A percentile compares a stretch with the other conserved stretches of the same genome.
These are phyloP conservation scores for Hericium alpestre DNA, from an alignment of 768 basidiomycete species.

Conservation along the genomic window DNA sequence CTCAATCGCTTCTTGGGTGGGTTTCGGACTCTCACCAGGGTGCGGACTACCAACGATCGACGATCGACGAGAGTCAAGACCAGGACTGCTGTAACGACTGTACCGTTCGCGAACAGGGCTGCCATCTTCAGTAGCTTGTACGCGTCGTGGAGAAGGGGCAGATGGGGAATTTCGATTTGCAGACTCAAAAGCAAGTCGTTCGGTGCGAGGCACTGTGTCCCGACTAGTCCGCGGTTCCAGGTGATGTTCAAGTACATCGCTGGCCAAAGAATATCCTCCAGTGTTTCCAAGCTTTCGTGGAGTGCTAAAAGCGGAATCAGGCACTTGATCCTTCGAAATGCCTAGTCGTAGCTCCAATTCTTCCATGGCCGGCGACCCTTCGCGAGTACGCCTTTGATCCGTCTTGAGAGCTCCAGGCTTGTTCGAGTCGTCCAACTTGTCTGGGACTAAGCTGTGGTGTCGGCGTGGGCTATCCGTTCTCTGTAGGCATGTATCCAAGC, in stretches of 20 bases:
- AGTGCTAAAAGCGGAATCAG: too few species aligned
- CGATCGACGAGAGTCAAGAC: background rate
- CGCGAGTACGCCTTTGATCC: conserved; percentile 17
- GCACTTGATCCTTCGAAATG: too few species aligned
- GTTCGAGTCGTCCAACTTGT: conserved; percentile 20
- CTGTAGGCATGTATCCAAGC: conserved; percentile 68
- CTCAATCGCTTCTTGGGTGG: conserved; percentile 43
- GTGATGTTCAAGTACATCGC: too few species aligned
- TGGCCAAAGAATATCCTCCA: too few species aligned
- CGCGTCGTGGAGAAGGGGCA: too few species aligned
- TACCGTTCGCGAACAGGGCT: background rate
- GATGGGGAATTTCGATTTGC: too few species aligned
- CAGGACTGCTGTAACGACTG: background rate
- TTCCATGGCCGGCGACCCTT: conserved; percentile 24
- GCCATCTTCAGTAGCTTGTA: background rate
- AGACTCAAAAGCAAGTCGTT: too few species aligned
- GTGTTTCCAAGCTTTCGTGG: too few species aligned
- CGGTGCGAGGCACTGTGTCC: too few species aligned
- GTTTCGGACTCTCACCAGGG: conserved; percentile 12
- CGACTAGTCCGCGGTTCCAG: too few species aligned
- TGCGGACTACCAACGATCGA: background rate
- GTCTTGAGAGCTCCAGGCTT: conserved; percentile 38
- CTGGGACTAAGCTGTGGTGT: conserved; percentile 18
- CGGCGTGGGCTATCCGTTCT: conserved; percentile 30
- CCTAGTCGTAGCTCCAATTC: conserved; percentile 16